Evolutionary conservation across 1,139 yeast genomes (phyloP).

Genomic region (Dujonia santamariae): DNA sequence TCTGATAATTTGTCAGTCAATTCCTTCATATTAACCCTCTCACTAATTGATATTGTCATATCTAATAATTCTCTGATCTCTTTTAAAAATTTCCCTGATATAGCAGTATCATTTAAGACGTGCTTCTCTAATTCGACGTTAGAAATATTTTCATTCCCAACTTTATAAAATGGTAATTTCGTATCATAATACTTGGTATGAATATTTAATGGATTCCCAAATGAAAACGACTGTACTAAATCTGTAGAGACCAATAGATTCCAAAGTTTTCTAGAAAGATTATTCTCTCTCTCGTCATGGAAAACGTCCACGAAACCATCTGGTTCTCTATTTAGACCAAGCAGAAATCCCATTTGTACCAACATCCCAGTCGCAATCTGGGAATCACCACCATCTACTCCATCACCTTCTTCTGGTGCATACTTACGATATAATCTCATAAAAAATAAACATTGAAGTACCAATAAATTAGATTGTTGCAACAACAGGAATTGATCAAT

Average conservation of each 20-base stretch:
- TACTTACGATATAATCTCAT: constrained; percentile 41
- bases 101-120: constrained; percentile 21
- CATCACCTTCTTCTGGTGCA: constrained; percentile 49
- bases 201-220: constrained; percentile 38
- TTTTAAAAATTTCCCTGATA: constrained; percentile 22
- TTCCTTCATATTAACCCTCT: constrained; percentile 16
- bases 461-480: constrained; percentile 17
- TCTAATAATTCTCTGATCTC: constrained; percentile 22
- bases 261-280: constrained; percentile 55
- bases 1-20: constrained; percentile 22
- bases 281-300: constrained; percentile 26
- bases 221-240: constrained; percentile 27
- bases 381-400: constrained; percentile 43
- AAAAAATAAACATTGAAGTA: constrained; percentile 31
- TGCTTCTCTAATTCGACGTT: constrained; percentile 28
- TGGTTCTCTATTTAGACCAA: constrained; percentile 51
- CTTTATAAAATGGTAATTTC: constrained; percentile 24
- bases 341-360: constrained; percentile 43
- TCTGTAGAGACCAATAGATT: constrained; percentile 39
- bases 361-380: constrained; percentile 42
- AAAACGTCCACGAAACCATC: constrained; percentile 22
- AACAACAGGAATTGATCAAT: constrained; percentile 21
- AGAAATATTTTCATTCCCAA: constrained; percentile 24
- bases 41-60: constrained; percentile 20
- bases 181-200: constrained; percentile 33